phyloP scores from a whole-genome alignment of 148 eudicot species.

The Cornus kousa region DNA sequence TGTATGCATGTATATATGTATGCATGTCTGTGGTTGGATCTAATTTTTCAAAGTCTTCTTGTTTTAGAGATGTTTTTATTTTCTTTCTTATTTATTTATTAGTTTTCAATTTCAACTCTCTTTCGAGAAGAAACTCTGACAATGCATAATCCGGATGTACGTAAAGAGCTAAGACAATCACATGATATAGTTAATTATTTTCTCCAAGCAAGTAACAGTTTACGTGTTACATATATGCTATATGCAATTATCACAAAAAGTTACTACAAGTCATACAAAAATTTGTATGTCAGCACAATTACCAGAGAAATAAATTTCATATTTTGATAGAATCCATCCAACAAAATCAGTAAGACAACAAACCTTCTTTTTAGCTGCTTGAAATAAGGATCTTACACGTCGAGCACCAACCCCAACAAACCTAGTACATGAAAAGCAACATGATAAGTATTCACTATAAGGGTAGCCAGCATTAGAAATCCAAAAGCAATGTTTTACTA shows the following conservation, averaged over 20 bases:
- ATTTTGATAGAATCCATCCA: background rate
- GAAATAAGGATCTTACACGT: slow-evolving; percentile 93
- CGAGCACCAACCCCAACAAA: slow-evolving; percentile 99
- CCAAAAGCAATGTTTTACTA: background rate
- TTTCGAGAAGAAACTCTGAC: background rate
- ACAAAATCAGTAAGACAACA: background rate
- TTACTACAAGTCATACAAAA: background rate
- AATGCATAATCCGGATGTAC: background rate
- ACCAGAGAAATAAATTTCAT: background rate
- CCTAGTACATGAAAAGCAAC: slow-evolving; percentile 38
- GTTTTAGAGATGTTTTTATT: background rate
- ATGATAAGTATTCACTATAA: slow-evolving; percentile 12
- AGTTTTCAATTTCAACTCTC: background rate
- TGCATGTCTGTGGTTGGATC: background rate
- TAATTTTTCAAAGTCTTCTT: background rate
- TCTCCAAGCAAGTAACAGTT: background rate
- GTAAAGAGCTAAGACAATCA: background rate
- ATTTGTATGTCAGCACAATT: background rate
- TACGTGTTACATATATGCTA: background rate
- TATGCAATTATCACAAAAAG: background rate
- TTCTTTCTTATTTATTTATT: no score
- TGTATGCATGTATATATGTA: background rate
- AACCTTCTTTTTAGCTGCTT: slow-evolving; percentile 99
- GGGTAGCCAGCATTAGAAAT: background rate
- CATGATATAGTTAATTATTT: background rate